These are phyloP conservation scores for Alternaria burnsii DNA, from an alignment of 2,329 filamentous ascomycete genomes.

Conservation along the genomic window DNA sequence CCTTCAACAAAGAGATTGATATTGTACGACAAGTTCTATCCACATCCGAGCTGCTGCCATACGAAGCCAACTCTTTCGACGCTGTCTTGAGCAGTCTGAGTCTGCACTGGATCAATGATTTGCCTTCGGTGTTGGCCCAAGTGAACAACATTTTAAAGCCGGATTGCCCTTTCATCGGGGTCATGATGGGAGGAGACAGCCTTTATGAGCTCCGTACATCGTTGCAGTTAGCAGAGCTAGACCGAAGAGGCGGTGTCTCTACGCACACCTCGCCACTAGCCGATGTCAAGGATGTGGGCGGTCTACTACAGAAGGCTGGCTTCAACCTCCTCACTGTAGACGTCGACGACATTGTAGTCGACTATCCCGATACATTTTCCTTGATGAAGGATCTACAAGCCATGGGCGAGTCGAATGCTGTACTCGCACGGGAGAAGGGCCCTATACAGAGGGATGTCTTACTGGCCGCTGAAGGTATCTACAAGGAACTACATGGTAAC, in stretches of 20 bases:
- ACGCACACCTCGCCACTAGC: conserved; percentile 91
- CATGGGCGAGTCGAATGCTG: conserved; percentile 95
- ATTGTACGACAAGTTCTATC: conserved; percentile 79
- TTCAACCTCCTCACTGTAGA: conserved; percentile 98
- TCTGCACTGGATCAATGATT: conserved; percentile 97
- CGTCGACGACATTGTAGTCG: conserved; percentile 95
- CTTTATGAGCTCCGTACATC: conserved; percentile 93
- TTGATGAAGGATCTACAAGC: conserved; percentile 93
- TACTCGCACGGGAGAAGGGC: conserved; percentile 83
- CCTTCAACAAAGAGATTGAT: conserved; percentile 77
- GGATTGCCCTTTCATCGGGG: conserved; percentile 89
- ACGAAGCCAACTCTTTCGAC: conserved; percentile 80
- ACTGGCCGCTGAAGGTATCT: conserved; percentile 87
- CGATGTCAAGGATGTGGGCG: conserved; percentile 90
- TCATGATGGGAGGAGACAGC: conserved; percentile 96
- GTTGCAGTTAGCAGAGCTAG: conserved; percentile 89
- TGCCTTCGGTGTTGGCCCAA: conserved; percentile 83
- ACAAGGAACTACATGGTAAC: conserved; percentile 85
- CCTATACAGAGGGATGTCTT: conserved; percentile 81
- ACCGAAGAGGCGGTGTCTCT: conserved; percentile 88
- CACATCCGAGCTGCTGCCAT: conserved; percentile 79
- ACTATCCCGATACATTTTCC: conserved; percentile 88
- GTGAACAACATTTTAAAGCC: conserved; percentile 89
- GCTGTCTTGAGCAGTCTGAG: conserved; percentile 88
- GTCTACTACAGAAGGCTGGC: conserved; percentile 82